Evolutionary conservation across 176 grass and related monocot genomes (phyloP).

Genomic region (Tillandsia fasciculata): DNA sequence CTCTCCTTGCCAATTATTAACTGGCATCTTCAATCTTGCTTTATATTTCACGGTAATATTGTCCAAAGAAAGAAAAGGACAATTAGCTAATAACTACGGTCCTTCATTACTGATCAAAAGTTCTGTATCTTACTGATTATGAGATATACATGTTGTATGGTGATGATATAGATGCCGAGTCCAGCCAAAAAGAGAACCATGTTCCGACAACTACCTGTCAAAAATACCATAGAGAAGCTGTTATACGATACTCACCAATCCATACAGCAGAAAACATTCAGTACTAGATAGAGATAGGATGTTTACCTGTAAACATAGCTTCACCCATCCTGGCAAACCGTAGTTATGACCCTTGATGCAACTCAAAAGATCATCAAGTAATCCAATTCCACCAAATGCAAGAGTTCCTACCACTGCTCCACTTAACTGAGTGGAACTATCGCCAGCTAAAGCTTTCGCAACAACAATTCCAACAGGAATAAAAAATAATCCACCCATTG

Average conservation of each 20-base stretch:
- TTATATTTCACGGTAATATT: neutral
- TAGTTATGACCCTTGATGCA: slow-evolving; percentile 17
- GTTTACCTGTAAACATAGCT: slow-evolving; percentile 49
- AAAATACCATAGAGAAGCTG: slow-evolving; percentile 13
- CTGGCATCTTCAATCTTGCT: neutral
- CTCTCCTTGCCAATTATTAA: too few relatives aligned
- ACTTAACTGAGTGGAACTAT: slow-evolving; percentile 38
- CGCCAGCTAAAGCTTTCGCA: slow-evolving; percentile 46
- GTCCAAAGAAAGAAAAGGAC: neutral
- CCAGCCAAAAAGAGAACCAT: slow-evolving; percentile 75
- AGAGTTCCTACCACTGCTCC: slow-evolving; percentile 56
- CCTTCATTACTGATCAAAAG: slow-evolving; percentile 9
- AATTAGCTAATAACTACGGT: neutral
- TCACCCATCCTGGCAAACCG: slow-evolving; percentile 54
- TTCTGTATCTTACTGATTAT: slow-evolving; percentile 33
- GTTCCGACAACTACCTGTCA: slow-evolving; percentile 57
- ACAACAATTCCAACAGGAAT: slow-evolving; percentile 72
- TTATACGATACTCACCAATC: neutral
- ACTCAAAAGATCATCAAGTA: slow-evolving; percentile 68
- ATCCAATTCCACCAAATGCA: slow-evolving; percentile 69
- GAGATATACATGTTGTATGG: slow-evolving; percentile 86
- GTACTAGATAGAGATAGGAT: slow-evolving; percentile 6
- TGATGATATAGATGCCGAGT: slow-evolving; percentile 65
- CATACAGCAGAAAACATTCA: neutral
- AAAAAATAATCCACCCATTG: slow-evolving; percentile 90